Conservation (phyloP, 2,329 filamentous ascomycete genomes). For the Aspergillus clavatus region DNA sequence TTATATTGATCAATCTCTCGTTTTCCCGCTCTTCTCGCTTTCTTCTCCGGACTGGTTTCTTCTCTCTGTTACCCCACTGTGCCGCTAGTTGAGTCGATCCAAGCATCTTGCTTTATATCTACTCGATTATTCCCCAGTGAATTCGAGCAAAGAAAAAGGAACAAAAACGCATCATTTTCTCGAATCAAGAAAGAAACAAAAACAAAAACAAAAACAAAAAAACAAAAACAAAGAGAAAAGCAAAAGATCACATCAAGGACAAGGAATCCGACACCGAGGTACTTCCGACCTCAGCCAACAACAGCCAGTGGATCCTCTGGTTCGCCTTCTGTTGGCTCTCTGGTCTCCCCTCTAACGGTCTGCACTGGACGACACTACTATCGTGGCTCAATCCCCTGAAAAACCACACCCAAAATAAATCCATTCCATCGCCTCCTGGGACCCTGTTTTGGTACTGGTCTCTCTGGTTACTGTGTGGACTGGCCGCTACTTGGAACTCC, state of each 20-base stretch:
- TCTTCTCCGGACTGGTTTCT: background rate
- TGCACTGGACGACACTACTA: too few species aligned
- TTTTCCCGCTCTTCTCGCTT: background rate
- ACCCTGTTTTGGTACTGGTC: background rate
- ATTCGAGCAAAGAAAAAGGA: too few species aligned
- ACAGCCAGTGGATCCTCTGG: too few species aligned
- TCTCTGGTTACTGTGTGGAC: background rate
- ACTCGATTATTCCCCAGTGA: background rate
- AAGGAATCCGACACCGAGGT: too few species aligned
- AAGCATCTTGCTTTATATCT: background rate
- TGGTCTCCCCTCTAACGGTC: too few species aligned
- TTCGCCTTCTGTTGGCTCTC: too few species aligned
- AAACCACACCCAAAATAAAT: background rate
- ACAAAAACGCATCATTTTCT: too few species aligned
- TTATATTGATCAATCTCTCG: background rate
- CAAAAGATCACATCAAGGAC: too few species aligned
- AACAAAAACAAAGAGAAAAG: too few species aligned
- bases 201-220: too few species aligned
- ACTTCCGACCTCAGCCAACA: too few species aligned
- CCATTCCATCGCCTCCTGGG: background rate
- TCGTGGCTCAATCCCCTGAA: background rate
- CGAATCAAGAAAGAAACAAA: too few species aligned
- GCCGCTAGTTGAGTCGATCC: background rate
- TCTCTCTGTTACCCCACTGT: background rate
- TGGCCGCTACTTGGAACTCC: constrained; percentile 6